Evolutionary conservation across 345 rosid species (phyloP), one percentile per base, ranked within the genome.

Genomic region (Citrus hindsii): DNA sequence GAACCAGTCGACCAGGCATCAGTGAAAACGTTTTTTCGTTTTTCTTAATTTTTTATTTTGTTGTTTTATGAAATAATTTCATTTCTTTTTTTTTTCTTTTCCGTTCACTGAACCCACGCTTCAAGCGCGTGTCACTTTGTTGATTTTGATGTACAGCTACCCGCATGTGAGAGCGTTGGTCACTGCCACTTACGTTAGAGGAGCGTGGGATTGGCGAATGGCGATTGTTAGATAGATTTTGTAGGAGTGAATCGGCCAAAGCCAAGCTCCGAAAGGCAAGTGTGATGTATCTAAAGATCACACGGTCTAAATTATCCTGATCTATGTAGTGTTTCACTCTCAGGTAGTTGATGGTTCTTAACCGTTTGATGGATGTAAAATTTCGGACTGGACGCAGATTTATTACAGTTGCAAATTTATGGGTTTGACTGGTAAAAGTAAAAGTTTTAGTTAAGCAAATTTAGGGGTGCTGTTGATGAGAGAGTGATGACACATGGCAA

Each of bases 1-100:
- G 73, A 35, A 40, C 73, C 60, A 33, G 74, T 33, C 75, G 25
- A 10, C 84, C 82, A 71, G 80, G 75, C 83, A 69, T 21, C 53
- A 16, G 51, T 24, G 69, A 40, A 56, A 74, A 73, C 79, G 59
- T 76, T 73, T 86, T 82, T 37, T 71, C 64, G 60, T 33, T 53
- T 30, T 68, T 75, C 0, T 16, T 53, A 46, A 5, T 28, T 67
- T 53, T 53, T 38, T 63, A 19, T 46, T 13, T 0, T 46, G 16
- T 13, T 9, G 22, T 30, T 22, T 24, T 0, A 55, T n/a, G 60
- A 46, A 70, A 66, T 51, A 70, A 66, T 51, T 53, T 63, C 59
- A 27, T 10, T 18, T 9, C 16, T 16, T 13, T 27, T 40, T 30
- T 60, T 24, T 42, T 18, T 18, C 14, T 13, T 25, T 24, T 19